Percentiles rank a stretch among this genome's conserved stretches.
Conservation (phyloP, 192 early-diverging fungal species). For the Entomortierella beljakovae region DNA sequence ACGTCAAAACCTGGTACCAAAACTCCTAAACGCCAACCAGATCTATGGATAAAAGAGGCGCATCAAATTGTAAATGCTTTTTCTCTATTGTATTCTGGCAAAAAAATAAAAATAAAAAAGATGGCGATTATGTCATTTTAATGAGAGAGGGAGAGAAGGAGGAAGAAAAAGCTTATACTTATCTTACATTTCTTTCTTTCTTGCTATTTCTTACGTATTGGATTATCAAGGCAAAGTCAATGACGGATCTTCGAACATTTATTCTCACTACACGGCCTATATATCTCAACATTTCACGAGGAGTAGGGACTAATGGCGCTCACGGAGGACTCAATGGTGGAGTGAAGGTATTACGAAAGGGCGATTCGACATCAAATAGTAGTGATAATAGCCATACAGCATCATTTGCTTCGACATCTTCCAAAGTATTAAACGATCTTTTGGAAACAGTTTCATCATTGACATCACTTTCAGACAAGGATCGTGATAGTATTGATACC, state of each 20-base stretch:
- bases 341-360: conserved; percentile 10
- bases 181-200: background rate
- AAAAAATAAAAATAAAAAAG: background rate
- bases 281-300: conserved; percentile 43
- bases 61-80: conserved; percentile 35
- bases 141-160: background rate
- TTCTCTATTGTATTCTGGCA: no score
- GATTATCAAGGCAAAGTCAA: conserved; percentile 31
- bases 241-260: conserved; percentile 45
- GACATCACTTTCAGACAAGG: conserved; percentile 41
- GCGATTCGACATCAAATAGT: conserved; percentile 32
- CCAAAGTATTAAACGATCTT: conserved; percentile 33
- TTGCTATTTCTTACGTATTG: background rate
- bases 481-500: conserved; percentile 48
- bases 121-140: background rate
- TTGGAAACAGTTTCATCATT: conserved; percentile 36
- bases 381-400: background rate
- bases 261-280: conserved; percentile 43
- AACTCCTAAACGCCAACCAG: conserved; percentile 7
- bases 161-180: background rate
- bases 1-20: background rate
- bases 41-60: conserved; percentile 42
- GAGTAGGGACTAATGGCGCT: conserved; percentile 3
- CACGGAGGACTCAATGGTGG: background rate
- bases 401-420: conserved; percentile 20